phyloP scores from a whole-genome alignment of 2,329 filamentous ascomycete species.

The Sporothrix curviconia region DNA sequence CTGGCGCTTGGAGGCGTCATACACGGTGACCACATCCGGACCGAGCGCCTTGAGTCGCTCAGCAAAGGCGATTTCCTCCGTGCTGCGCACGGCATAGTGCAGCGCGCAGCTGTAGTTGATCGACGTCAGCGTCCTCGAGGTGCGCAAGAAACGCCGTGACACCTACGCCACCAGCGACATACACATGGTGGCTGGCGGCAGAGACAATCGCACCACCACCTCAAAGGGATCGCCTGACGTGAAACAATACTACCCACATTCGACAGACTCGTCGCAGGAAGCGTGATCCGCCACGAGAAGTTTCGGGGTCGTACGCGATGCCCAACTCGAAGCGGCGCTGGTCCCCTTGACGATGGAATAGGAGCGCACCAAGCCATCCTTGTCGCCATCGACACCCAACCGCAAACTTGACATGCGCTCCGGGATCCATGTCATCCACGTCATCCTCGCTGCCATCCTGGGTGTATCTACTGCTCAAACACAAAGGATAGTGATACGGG shows the following conservation, averaged over 20 bases:
- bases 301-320: slow-evolving; percentile 38
- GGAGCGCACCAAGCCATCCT: slow-evolving; percentile 39
- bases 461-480: slow-evolving; percentile 34
- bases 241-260: slow-evolving; percentile 44
- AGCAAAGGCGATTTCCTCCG: slow-evolving; percentile 49
- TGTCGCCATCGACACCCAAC: slow-evolving; percentile 40
- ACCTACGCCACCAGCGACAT: slow-evolving; percentile 59
- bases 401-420: slow-evolving; percentile 51
- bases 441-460: neutral
- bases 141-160: slow-evolving; percentile 57
- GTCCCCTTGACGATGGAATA: slow-evolving; percentile 54
- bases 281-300: slow-evolving; percentile 53
- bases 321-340: slow-evolving; percentile 49
- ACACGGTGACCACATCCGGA: slow-evolving; percentile 35
- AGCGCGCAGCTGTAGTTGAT: slow-evolving; percentile 47
- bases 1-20: slow-evolving; percentile 45
- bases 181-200: slow-evolving; percentile 51
- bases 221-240: slow-evolving; percentile 47
- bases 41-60: slow-evolving; percentile 36
- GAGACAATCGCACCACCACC: slow-evolving; percentile 38
- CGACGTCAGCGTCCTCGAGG: slow-evolving; percentile 32
- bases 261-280: slow-evolving; percentile 47
- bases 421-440: slow-evolving; percentile 28
- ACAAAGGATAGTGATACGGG: slow-evolving; percentile 44
- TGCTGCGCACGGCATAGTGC: slow-evolving; percentile 52